Evolutionary conservation across 805 yeast genomes (phyloP).

Genomic region (Wickerhamomyces alni): DNA sequence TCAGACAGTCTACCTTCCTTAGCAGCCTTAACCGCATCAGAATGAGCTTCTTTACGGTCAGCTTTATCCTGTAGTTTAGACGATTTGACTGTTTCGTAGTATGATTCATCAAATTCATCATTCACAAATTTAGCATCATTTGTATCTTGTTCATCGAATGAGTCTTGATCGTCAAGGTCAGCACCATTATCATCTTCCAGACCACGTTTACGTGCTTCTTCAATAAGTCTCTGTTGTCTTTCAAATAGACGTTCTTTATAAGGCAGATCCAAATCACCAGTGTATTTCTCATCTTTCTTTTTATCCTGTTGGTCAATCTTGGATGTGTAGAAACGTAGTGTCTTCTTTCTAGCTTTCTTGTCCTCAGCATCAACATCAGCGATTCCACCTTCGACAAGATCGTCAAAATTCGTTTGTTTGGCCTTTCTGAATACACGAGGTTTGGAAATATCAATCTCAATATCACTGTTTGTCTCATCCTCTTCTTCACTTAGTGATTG

Average conservation of each 20-base stretch:
- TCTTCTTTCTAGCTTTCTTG: slow-evolving; percentile 69
- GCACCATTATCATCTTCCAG: slow-evolving; percentile 48
- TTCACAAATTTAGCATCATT: slow-evolving; percentile 34
- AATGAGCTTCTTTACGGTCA: slow-evolving; percentile 58
- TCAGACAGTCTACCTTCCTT: slow-evolving; percentile 80
- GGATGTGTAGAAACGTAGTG: slow-evolving; percentile 93
- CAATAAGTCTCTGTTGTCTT: slow-evolving; percentile 79
- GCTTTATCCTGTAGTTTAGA: slow-evolving; percentile 43
- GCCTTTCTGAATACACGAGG: slow-evolving; percentile 45
- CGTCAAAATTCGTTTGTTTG: slow-evolving; percentile 31
- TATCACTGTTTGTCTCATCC: slow-evolving; percentile 18
- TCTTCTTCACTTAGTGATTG: neutral
- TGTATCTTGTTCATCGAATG: slow-evolving; percentile 41
- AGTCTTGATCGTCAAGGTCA: slow-evolving; percentile 47
- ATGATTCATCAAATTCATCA: slow-evolving; percentile 44
- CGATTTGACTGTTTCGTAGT: slow-evolving; percentile 50
- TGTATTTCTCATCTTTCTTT: slow-evolving; percentile 50
- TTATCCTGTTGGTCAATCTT: slow-evolving; percentile 83
- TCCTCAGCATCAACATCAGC: slow-evolving; percentile 86
- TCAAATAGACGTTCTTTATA: slow-evolving; percentile 87
- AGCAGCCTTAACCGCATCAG: slow-evolving; percentile 68
- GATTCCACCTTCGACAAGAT: slow-evolving; percentile 63
- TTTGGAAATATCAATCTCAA: slow-evolving; percentile 46
- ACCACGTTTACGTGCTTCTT: slow-evolving; percentile 87
- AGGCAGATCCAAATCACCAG: slow-evolving; percentile 89